Evolutionary conservation across 225 moss, liverwort and hornwort species (phyloP), one percentile per base, ranked within the genome.

Genomic region (Marchantia paleacea): DNA sequence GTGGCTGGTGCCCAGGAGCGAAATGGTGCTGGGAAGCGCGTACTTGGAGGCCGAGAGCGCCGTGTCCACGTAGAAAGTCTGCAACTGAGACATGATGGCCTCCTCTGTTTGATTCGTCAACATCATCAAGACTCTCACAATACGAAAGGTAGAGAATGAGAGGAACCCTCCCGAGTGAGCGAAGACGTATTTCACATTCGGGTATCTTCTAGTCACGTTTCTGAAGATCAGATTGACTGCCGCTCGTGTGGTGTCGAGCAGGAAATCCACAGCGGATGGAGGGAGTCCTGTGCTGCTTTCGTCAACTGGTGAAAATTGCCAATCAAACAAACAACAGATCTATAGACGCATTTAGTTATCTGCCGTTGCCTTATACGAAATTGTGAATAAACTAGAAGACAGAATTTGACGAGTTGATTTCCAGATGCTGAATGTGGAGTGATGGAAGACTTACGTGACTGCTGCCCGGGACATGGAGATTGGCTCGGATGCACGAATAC

Each of bases 401-500:
- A n/a, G n/a, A n/a, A n/a, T n/a, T n/a, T n/a, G n/a, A n/a, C n/a
- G 39, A 39, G 39, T 39, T 39, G 39, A 2, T 39, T 39, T 39
- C 39, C 39, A 39, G 39, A 39, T 39, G 39, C 39, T 39, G 39
- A 5, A 2, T 39, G 39, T 2, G 39, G 5, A 39, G 5, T 39
- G 39, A 39, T 39, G 39, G 39, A 39, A 39, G 5, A 2, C 39
- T 39, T 39, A 39, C 39, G 5, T 39, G 39, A 39, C 39, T 39
- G 39, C 39, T 39, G 39, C 39, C 39, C 39, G 22, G 82, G 72
- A 29, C 83, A 83, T 55, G 83, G 83, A 74, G 61, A 26, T 52
- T 75, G 63, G 73, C 83, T 63, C 39, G 84, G 84, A 26, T 84
- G 84, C 47, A 84, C 69, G 70, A 84, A 84, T 4, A 80, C 84